Evolutionary conservation across 2,329 filamentous ascomycete species (phyloP).

Genomic region (Fusarium clavum): DNA sequence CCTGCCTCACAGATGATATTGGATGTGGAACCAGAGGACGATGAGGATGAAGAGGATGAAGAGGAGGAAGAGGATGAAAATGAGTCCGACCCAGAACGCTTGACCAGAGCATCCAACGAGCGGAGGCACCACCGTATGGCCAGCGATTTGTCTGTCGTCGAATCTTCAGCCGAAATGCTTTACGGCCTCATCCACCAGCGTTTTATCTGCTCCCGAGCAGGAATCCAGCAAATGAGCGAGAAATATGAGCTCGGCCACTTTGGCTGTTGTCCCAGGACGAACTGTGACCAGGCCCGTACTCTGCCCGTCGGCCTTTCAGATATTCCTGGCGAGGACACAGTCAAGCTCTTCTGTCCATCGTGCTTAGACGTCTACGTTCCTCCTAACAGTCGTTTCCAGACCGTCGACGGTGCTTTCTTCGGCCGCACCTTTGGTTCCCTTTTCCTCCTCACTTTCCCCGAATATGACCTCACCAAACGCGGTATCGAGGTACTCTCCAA

Average conservation of each 20-base stretch:
- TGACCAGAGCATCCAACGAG: slow-evolving; percentile 65
- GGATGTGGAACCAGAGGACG: slow-evolving; percentile 96
- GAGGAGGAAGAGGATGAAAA: slow-evolving; percentile 81
- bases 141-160: slow-evolving; percentile 93
- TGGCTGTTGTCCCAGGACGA: slow-evolving; percentile 91
- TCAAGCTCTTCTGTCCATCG: slow-evolving; percentile 97
- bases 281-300: slow-evolving; percentile 90
- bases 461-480: slow-evolving; percentile 86
- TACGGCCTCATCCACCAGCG: slow-evolving; percentile 98
- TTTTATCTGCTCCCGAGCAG: slow-evolving; percentile 95
- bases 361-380: slow-evolving; percentile 98
- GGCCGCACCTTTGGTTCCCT: slow-evolving; percentile 96
- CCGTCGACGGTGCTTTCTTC: slow-evolving; percentile 97
- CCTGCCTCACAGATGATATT: slow-evolving; percentile 81
- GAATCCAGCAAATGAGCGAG: slow-evolving; percentile 99
- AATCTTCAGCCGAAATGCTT: slow-evolving; percentile 96
- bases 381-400: slow-evolving; percentile 96
- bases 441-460: slow-evolving; percentile 98
- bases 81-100: slow-evolving; percentile 70
- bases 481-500: slow-evolving; percentile 68
- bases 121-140: slow-evolving; percentile 86
- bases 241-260: slow-evolving; percentile 99
- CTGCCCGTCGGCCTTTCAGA: slow-evolving; percentile 94
- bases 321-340: slow-evolving; percentile 94
- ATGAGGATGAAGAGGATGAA: slow-evolving; percentile 86